Evolutionary conservation across 2,329 filamentous ascomycete species (phyloP).

Genomic region (Hypocreales sp.): DNA sequence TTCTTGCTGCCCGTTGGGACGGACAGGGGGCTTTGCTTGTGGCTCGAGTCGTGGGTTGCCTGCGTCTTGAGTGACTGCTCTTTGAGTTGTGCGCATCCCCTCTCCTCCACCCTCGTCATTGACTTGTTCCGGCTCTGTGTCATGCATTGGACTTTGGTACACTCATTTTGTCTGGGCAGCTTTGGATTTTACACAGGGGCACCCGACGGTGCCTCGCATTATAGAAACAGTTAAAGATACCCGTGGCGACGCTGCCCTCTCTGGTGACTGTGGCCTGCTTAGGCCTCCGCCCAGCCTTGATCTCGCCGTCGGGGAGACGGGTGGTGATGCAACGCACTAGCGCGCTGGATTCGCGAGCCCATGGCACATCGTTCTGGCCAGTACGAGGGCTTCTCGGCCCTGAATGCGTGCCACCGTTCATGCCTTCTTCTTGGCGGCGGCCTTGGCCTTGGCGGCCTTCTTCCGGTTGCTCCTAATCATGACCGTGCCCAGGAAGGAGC

Average conservation of each 20-base stretch:
- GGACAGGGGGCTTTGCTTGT: too few relatives aligned
- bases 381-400: too few relatives aligned
- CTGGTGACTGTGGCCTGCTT: too few relatives aligned
- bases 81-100: slow-evolving; percentile 2
- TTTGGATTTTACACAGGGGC: slow-evolving; percentile 5
- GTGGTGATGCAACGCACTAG: too few relatives aligned
- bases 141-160: slow-evolving; percentile 12
- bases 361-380: too few relatives aligned
- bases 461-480: slow-evolving; percentile 99
- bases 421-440: slow-evolving; percentile 74
- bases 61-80: neutral
- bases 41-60: slow-evolving; percentile 1
- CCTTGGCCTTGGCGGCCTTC: slow-evolving; percentile 88
- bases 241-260: slow-evolving; percentile 9
- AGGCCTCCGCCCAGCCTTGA: too few relatives aligned
- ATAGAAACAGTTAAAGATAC: slow-evolving; percentile 21
- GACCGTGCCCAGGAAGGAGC: slow-evolving; percentile 87
- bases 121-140: slow-evolving; percentile 12
- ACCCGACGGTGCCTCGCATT: slow-evolving; percentile 7
- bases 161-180: slow-evolving; percentile 11
- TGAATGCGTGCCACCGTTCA: slow-evolving; percentile 29
- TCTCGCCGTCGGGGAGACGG: too few relatives aligned
- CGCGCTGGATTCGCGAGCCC: too few relatives aligned
- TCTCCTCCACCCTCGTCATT: neutral
- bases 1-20: too few relatives aligned